Conservation (phyloP, 2,329 filamentous ascomycete genomes). For the Zarea fungicola region DNA sequence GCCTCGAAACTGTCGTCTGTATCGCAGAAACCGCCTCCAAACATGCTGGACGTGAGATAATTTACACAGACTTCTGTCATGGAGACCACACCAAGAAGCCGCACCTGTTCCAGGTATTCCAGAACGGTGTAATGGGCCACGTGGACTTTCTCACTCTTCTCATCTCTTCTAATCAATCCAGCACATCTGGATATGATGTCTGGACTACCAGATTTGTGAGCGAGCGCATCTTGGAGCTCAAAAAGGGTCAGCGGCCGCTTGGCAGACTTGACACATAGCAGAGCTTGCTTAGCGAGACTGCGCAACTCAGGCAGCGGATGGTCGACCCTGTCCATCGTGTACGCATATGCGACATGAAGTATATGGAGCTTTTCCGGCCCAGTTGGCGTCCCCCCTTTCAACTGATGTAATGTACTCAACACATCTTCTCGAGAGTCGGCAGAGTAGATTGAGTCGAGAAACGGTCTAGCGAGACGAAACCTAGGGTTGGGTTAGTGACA, state of each 20-base stretch:
- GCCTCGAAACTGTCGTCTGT: not conserved
- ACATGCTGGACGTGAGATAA: not conserved
- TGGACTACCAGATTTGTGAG: conserved; percentile 25
- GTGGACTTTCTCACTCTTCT: conserved; percentile 29
- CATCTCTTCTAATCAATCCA: conserved; percentile 35
- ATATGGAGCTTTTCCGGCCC: too few species aligned
- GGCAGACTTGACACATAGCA: conserved; percentile 35
- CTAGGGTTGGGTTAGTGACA: not conserved
- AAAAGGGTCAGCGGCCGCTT: conserved; percentile 24
- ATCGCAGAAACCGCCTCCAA: not conserved
- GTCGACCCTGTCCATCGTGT: conserved; percentile 37
- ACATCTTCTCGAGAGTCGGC: too few species aligned
- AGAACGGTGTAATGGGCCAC: conserved; percentile 22
- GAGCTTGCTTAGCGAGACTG: conserved; percentile 27
- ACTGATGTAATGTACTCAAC: too few species aligned
- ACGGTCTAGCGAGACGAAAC: conserved; percentile 12
- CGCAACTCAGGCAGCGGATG: conserved; percentile 25
- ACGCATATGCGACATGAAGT: too few species aligned
- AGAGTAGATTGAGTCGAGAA: conserved; percentile 4
- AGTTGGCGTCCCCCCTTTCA: too few species aligned
- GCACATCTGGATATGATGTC: conserved; percentile 31
- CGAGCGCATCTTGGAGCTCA: conserved; percentile 37
- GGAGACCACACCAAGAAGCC: not conserved
- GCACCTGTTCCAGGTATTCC: conserved; percentile 5
- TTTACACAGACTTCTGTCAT: not conserved